These are phyloP conservation scores for Botrytis cinerea DNA, from an alignment of 2,329 filamentous ascomycete genomes.

Conservation along the genomic window DNA sequence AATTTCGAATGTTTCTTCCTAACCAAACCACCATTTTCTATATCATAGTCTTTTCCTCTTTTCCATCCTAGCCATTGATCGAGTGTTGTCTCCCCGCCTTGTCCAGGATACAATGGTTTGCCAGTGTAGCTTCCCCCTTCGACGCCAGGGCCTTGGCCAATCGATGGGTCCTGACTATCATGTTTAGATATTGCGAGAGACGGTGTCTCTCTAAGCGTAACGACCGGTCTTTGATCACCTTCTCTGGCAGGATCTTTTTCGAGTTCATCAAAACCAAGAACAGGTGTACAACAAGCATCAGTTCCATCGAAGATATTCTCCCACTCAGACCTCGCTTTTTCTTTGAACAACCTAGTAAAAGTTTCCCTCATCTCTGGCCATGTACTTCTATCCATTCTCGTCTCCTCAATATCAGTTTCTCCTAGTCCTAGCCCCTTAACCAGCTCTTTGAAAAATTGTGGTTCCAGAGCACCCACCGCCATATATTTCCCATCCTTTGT, in stretches of 20 bases:
- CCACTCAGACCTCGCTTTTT: slow-evolving; percentile 76
- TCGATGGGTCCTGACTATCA: slow-evolving; percentile 41
- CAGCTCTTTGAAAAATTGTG: slow-evolving; percentile 75
- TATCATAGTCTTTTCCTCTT: slow-evolving; percentile 69
- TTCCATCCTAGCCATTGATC: slow-evolving; percentile 76
- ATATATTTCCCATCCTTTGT: slow-evolving; percentile 78
- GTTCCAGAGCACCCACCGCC: slow-evolving; percentile 88
- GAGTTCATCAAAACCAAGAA: slow-evolving; percentile 74
- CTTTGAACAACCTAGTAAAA: slow-evolving; percentile 65
- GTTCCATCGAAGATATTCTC: slow-evolving; percentile 84
- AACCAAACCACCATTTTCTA: slow-evolving; percentile 63
- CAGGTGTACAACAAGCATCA: slow-evolving; percentile 90
- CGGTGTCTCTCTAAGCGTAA: slow-evolving; percentile 70
- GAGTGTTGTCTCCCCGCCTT: slow-evolving; percentile 71
- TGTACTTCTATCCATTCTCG: slow-evolving; percentile 58
- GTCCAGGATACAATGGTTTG: slow-evolving; percentile 61
- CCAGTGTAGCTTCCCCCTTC: slow-evolving; percentile 68
- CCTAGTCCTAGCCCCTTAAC: slow-evolving; percentile 66
- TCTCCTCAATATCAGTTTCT: slow-evolving; percentile 52
- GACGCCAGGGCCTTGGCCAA: slow-evolving; percentile 64
- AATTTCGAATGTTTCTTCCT: slow-evolving; percentile 49
- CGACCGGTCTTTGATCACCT: slow-evolving; percentile 70
- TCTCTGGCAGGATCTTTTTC: slow-evolving; percentile 53
- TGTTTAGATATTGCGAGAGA: slow-evolving; percentile 59
- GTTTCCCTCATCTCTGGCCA: slow-evolving; percentile 68